Conservation (phyloP, 108 stramenopile species). For the Epipyxis sp. region DNA sequence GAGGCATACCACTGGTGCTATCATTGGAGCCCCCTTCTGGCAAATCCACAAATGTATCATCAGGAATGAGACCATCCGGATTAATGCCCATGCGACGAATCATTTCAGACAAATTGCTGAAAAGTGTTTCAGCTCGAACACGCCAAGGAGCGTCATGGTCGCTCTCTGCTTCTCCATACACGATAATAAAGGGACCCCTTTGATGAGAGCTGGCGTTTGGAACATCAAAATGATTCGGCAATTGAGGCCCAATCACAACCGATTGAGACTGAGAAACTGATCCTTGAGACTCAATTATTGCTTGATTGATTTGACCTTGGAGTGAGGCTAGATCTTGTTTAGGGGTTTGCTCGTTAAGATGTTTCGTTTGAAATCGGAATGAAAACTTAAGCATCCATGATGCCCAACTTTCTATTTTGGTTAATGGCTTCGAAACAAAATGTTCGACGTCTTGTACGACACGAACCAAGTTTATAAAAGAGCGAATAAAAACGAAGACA, state of each 20-base stretch:
- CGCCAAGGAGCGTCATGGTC: neutral
- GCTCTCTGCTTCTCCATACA: constrained; percentile 20
- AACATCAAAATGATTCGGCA: too few relatives aligned
- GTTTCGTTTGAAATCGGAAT: too few relatives aligned
- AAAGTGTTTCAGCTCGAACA: neutral
- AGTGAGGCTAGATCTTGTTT: neutral
- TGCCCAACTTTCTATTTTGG: neutral
- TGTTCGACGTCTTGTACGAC: too few relatives aligned
- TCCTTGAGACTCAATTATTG: neutral
- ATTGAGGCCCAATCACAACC: neutral
- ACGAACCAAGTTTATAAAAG: neutral
- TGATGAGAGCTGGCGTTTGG: too few relatives aligned
- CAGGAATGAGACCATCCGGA: neutral
- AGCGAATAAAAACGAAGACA: constrained; percentile 9
- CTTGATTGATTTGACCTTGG: neutral
- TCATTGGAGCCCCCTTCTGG: neutral
- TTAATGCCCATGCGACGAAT: neutral
- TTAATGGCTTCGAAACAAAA: neutral
- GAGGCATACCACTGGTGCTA: neutral
- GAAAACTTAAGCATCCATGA: neutral
- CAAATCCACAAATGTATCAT: neutral
- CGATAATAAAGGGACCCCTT: constrained; percentile 8
- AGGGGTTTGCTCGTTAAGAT: neutral
- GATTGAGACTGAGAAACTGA: neutral
- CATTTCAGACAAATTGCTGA: neutral